Evolutionary conservation across 2,329 filamentous ascomycete genomes (phyloP).

Genomic region (Colletotrichum eleusines): DNA sequence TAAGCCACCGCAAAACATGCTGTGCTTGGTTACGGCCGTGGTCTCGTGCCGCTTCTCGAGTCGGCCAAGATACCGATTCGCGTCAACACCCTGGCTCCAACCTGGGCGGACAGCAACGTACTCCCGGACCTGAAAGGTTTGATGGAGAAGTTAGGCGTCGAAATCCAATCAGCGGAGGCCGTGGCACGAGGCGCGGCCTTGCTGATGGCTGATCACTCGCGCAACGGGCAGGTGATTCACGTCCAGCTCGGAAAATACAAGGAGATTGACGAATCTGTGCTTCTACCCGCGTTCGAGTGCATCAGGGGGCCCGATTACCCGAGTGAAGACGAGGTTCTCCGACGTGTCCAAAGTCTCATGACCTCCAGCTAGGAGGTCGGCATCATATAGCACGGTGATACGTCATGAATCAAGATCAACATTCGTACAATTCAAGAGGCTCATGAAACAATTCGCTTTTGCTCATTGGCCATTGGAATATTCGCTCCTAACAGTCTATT

Average conservation of each 20-base stretch:
- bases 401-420: not conserved
- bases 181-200: conserved; percentile 63
- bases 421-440: not conserved
- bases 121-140: conserved; percentile 54
- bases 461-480: not conserved
- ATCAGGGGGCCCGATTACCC: conserved; percentile 50
- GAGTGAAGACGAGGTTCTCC: conserved; percentile 53
- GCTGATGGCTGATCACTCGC: conserved; percentile 61
- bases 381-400: not conserved
- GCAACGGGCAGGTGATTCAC: conserved; percentile 67
- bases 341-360: conserved; percentile 32
- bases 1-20: conserved; percentile 66
- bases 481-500: not conserved
- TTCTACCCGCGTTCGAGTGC: conserved; percentile 50
- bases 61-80: conserved; percentile 59
- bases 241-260: conserved; percentile 60
- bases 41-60: conserved; percentile 55
- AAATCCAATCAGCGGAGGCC: conserved; percentile 57
- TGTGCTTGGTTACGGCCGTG: conserved; percentile 65
- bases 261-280: conserved; percentile 64
- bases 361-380: not conserved
- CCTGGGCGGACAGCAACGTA: conserved; percentile 51
- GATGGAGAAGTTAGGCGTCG: conserved; percentile 54
- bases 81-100: conserved; percentile 58
- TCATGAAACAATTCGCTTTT: not conserved